Evolutionary conservation across 169 alveolate species (phyloP).

Genomic region (Eimeria zaria): DNA sequence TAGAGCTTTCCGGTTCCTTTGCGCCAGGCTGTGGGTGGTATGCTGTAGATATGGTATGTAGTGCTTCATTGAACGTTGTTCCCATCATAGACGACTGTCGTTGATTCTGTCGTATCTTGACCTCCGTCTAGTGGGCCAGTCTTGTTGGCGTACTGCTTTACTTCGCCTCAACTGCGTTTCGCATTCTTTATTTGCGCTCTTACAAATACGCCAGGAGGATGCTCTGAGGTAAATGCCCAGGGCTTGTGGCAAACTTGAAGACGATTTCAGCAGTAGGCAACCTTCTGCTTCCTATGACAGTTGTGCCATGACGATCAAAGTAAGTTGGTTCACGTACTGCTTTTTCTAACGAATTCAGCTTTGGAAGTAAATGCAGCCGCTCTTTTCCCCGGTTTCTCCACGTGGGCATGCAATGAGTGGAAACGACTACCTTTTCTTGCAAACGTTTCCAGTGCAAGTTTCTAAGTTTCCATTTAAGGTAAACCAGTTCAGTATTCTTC

Average conservation of each 20-base stretch:
- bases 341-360: neutral
- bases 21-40: neutral
- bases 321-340: neutral
- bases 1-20: neutral
- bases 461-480: neutral
- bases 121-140: neutral
- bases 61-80: neutral
- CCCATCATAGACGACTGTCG: neutral
- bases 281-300: neutral
- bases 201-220: neutral
- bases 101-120: neutral
- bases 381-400: too few species aligned
- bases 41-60: neutral
- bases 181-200: neutral
- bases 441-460: neutral
- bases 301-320: neutral
- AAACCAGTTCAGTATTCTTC: neutral
- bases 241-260: neutral
- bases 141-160: neutral
- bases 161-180: too few species aligned
- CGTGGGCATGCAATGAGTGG: too few species aligned
- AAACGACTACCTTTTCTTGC: neutral
- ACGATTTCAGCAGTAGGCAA: neutral
- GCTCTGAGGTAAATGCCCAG: neutral
- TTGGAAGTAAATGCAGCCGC: too few species aligned